Percentiles rank a stretch among this genome's conserved stretches.
phyloP scores from a whole-genome alignment of 78 protist genomes.

The Isochrysis galbana region DNA sequence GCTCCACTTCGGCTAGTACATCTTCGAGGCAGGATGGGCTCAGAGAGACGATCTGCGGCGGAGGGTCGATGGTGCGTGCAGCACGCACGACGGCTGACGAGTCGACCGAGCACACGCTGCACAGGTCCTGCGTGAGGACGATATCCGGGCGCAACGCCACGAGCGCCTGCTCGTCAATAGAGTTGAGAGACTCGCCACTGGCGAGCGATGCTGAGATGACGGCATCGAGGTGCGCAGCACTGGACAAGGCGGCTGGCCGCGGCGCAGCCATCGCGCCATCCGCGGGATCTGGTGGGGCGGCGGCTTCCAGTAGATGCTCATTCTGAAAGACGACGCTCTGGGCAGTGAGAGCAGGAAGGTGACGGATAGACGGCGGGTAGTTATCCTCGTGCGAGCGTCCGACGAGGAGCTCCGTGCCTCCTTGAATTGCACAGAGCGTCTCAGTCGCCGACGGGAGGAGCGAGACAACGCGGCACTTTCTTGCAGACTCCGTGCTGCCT shows the following conservation, averaged over 20 bases:
- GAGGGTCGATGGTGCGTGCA: background rate
- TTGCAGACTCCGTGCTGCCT: too few species aligned
- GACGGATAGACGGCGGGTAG: conserved; percentile 23
- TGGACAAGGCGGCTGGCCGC: background rate
- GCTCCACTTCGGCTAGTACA: conserved; percentile 20
- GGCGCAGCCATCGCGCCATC: too few species aligned
- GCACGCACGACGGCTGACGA: conserved; percentile 28
- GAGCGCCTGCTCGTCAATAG: conserved; percentile 33
- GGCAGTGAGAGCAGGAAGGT: conserved; percentile 42
- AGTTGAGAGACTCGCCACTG: conserved; percentile 20
- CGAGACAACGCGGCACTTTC: conserved; percentile 34
- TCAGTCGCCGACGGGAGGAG: conserved; percentile 45
- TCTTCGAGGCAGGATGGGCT: conserved; percentile 46
- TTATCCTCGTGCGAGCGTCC: conserved; percentile 59
- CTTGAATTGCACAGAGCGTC: conserved; percentile 7
- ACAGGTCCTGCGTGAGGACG: conserved; percentile 57
- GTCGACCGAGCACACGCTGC: conserved; percentile 59
- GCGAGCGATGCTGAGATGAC: background rate
- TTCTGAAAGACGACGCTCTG: background rate
- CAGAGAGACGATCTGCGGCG: conserved; percentile 34
- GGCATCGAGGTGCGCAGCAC: background rate
- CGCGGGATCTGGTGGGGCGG: too few species aligned
- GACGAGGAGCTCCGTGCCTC: conserved; percentile 17
- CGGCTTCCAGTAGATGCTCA: too few species aligned
- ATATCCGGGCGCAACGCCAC: conserved; percentile 37